Evolutionary conservation across 768 basidiomycete genomes (phyloP), one percentile per base, ranked within the genome.

Genomic region (Naematelia encephala): DNA sequence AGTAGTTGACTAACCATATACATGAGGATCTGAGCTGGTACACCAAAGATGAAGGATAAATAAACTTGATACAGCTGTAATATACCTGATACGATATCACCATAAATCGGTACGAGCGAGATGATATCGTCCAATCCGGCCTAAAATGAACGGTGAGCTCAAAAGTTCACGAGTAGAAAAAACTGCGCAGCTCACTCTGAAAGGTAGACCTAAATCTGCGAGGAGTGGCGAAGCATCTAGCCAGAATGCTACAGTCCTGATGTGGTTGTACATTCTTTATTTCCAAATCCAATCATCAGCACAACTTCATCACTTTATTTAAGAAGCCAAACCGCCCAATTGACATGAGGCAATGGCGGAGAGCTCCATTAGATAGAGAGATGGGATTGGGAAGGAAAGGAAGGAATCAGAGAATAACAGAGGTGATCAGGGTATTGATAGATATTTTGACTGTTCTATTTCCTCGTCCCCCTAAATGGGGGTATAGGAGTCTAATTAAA

Each of bases 111-210:
- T 1, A 76, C 64, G n/a, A 75, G 72, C 5, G 69, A 70, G 47
- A 77, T 72, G 44, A 76, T 64, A 49, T 77, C 76, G 61, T 75
- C 73, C 10, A 75, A 59, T 54, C 76, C 76, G 29, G 71, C 75
- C 75, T 76, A 54, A 2, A 19, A 39, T 2, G 21, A 28, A 5
- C 34, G 46, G 48, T 49, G 49, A 21, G 8, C 13, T 26, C 5
- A n/a, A n/a, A n/a, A n/a, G n/a, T 16, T 19, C 8, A 5, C 19
- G 5, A 47, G 19, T 13, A 22, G 21, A 45, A 34, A 12, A 8
- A 48, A n/a, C n/a, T n/a, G n/a, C n/a, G 28, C 21, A 16, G 63
- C 73, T 67, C 56, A 76, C 76, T 57, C 71, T 56, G 67, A 77
- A 77, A 5, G 76, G 76, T 16, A 77, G 53, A 0, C 76, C 76